Evolutionary conservation across 2,329 filamentous ascomycete species (phyloP), one percentile per base, ranked within the genome.

Genomic region (Emericellopsis atlantica): DNA sequence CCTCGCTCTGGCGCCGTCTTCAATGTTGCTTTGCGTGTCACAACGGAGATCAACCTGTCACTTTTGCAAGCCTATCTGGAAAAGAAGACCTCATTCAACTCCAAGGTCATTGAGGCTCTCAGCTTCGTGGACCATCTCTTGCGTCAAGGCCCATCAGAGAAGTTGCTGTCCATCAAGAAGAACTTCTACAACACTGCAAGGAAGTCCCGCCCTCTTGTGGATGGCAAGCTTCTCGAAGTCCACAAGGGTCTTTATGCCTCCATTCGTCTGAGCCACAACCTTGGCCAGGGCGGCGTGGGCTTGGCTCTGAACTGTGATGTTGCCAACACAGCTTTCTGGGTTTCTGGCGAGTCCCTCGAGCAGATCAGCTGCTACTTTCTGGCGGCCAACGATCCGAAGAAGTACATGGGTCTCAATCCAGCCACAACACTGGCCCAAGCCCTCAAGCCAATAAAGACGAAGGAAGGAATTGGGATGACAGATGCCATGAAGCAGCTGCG

Each of bases 51-150:
- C 18, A 73, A 83, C 35, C 72, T 96, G 40, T 61, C 69, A 4
- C 66, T 73, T 1, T 69, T 96, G 0, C 62, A 71, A 4, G 65
- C 67, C 0, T 95, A 90, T 54, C 66, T 94, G 2, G 52, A 67
- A 2, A 70, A 77, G 37, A 64, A 72, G 44, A 64, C 71, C 16
- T 60, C 67, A 1, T 83, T 83, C 57, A 74, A 82, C 53, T 76
- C 74, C 32, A 63, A 70, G 16, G 78, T 90, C 16, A 70, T 90
- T 7, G 84, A 92, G 53, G 81, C 84, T 12, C 76, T 96, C 58
- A 95, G 84, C 55, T 95, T 95, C 53, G 67, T 95, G 5, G 92
- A 98, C 47, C 92, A 98, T 54, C 67, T 90, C 7, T 68, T 98
- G 42, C 84, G 92, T 5, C 79, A 94, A 57, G 70, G 65, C n/a